Conservation (phyloP, 1,284 basidiomycete species). For the Ustilago shanxiensis region DNA sequence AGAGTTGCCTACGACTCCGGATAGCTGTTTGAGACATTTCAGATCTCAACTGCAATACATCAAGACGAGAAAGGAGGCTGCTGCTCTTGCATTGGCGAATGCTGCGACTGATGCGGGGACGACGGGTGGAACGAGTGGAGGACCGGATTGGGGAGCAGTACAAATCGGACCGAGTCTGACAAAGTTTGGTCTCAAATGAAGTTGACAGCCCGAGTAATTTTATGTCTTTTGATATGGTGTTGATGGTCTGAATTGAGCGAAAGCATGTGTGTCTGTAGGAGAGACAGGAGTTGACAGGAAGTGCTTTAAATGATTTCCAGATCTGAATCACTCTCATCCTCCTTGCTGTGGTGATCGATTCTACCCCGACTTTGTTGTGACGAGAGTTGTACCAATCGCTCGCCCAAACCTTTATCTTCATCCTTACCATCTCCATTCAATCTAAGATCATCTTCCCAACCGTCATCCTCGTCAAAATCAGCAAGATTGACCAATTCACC, state of each 20-base stretch:
- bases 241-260: neutral
- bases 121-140: slow-evolving; percentile 43
- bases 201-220: neutral
- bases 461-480: slow-evolving; percentile 31
- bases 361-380: slow-evolving; percentile 7
- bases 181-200: slow-evolving; percentile 51
- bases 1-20: slow-evolving; percentile 88
- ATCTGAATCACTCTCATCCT: slow-evolving; percentile 30
- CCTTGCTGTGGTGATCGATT: neutral
- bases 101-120: slow-evolving; percentile 30
- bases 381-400: slow-evolving; percentile 11
- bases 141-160: slow-evolving; percentile 64
- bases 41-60: slow-evolving; percentile 88
- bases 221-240: neutral
- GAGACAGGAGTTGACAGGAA: neutral
- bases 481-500: slow-evolving; percentile 38
- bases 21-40: slow-evolving; percentile 92
- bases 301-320: slow-evolving; percentile 35
- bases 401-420: neutral
- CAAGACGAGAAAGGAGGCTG: slow-evolving; percentile 77
- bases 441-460: slow-evolving; percentile 34
- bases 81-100: slow-evolving; percentile 28
- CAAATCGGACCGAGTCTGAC: slow-evolving; percentile 48
- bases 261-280: neutral
- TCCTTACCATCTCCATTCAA: neutral